Evolutionary conservation across 192 early-diverging fungal species (phyloP).

Genomic region (Chytriomyces sp.): DNA sequence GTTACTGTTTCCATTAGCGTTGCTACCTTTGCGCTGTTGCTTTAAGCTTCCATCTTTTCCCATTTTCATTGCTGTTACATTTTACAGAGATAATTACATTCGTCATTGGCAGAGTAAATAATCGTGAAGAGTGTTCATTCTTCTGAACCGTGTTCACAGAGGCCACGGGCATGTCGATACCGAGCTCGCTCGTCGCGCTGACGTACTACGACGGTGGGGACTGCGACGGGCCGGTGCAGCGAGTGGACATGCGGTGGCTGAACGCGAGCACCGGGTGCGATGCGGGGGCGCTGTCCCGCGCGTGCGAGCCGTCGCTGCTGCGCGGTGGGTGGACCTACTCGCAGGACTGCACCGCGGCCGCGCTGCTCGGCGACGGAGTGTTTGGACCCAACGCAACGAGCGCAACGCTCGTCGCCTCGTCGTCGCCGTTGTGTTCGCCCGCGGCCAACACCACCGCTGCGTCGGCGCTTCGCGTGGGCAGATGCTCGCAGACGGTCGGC

Average conservation of each 20-base stretch:
- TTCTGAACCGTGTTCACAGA: too few species aligned
- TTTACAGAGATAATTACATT: too few species aligned
- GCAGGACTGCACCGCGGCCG: neutral
- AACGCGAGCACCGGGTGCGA: neutral
- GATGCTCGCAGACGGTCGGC: neutral
- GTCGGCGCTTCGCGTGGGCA: neutral
- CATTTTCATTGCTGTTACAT: too few species aligned
- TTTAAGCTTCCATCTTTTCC: too few species aligned
- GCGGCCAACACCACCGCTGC: neutral
- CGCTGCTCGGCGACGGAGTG: neutral
- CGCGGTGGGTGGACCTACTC: neutral
- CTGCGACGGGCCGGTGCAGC: neutral
- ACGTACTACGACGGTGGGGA: too few species aligned
- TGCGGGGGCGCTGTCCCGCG: neutral
- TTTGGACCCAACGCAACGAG: neutral
- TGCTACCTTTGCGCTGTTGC: too few species aligned
- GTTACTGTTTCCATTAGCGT: too few species aligned
- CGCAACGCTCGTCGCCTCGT: neutral
- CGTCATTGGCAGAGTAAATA: too few species aligned
- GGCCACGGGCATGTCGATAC: too few species aligned
- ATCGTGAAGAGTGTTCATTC: too few species aligned
- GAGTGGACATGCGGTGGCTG: neutral
- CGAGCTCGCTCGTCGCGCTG: too few species aligned
- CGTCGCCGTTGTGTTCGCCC: neutral
- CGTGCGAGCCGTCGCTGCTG: neutral